Conservation (phyloP, 2,329 filamentous ascomycete species). For the Metarhizium rileyi region DNA sequence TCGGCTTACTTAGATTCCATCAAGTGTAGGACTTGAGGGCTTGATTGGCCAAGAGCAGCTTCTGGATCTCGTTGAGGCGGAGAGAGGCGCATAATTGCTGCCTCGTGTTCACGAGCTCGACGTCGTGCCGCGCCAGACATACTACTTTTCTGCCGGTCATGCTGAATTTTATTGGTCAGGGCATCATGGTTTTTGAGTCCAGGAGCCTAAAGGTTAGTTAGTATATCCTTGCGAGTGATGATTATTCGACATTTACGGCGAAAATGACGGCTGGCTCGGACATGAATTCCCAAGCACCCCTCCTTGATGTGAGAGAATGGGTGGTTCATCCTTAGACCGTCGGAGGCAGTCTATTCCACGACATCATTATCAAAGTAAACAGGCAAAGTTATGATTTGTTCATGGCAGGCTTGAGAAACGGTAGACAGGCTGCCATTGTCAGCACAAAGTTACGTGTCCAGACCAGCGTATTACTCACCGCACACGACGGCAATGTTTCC, state of each 20-base stretch:
- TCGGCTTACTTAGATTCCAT: no score
- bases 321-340: neutral
- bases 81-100: conserved; percentile 7
- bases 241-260: conserved; percentile 9
- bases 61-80: conserved; percentile 6
- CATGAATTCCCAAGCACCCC: conserved; percentile 11
- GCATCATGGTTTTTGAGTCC: conserved; percentile 12
- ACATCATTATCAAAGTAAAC: neutral
- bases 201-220: conserved; percentile 12
- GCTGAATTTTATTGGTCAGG: conserved; percentile 14
- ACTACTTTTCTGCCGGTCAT: conserved; percentile 13
- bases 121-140: conserved; percentile 10
- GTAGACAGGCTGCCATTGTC: neutral
- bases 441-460: neutral
- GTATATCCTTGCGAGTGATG: conserved; percentile 13
- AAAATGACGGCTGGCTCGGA: conserved; percentile 10
- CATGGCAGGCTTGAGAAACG: neutral
- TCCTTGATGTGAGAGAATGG: no score
- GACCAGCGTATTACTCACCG: conserved; percentile 2
- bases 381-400: neutral
- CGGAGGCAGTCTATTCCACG: neutral
- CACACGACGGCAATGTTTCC: conserved; percentile 29
- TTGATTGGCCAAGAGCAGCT: conserved; percentile 7
- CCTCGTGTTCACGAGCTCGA: conserved; percentile 10
- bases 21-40: conserved; percentile 9